These are phyloP conservation scores for Pyronema omphalodes DNA, from an alignment of 495 filamentous ascomycete species.

Conservation along the genomic window DNA sequence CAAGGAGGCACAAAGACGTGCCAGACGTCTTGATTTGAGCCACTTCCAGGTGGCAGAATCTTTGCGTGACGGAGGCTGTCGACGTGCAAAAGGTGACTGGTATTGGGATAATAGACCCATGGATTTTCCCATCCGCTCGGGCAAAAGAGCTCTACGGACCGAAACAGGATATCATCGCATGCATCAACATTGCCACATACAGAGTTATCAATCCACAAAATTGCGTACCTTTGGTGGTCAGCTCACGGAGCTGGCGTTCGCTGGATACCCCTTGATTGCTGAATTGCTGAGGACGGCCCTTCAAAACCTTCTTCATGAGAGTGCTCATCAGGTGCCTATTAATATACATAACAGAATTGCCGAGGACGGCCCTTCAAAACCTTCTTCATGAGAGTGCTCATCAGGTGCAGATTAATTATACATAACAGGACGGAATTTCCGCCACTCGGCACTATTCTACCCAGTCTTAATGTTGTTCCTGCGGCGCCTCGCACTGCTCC, in stretches of 20 bases:
- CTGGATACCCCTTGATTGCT: conserved; percentile 15
- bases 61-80: conserved; percentile 33
- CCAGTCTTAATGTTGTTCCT: conserved; percentile 13
- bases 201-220: conserved; percentile 60
- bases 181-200: conserved; percentile 53
- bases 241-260: conserved; percentile 35
- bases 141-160: conserved; percentile 67
- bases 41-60: conserved; percentile 54
- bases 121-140: conserved; percentile 61
- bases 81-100: conserved; percentile 29
- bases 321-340: too few species aligned
- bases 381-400: conserved; percentile 13
- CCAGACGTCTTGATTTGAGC: conserved; percentile 69
- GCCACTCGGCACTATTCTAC: conserved; percentile 16
- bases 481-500: conserved; percentile 32
- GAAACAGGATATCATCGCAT: conserved; percentile 85
- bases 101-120: conserved; percentile 35
- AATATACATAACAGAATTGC: too few species aligned
- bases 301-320: conserved; percentile 9
- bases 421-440: conserved; percentile 13
- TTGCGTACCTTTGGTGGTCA: conserved; percentile 67
- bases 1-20: conserved; percentile 71
- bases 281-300: not conserved
- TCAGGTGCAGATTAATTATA: too few species aligned
- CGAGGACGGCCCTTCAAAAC: not conserved